These are phyloP conservation scores for Jamesozyma piceae DNA, from an alignment of 805 yeast genomes.

Conservation along the genomic window DNA sequence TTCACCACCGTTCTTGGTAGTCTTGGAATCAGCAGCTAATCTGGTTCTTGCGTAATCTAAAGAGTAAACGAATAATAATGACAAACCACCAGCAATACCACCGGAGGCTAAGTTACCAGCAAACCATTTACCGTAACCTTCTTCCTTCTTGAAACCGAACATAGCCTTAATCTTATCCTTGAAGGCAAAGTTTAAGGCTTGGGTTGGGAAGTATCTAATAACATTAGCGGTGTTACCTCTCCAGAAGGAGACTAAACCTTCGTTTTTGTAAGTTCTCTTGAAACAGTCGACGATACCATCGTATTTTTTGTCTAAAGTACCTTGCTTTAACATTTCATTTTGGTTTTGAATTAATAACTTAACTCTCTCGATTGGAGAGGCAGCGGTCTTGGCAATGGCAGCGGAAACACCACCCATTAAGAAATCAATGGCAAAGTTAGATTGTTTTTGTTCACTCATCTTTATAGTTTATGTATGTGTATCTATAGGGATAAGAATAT, in stretches of 20 bases:
- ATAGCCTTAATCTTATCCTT: constrained; percentile 91
- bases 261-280: constrained; percentile 88
- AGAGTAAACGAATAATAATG: constrained; percentile 39
- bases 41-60: constrained; percentile 98
- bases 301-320: constrained; percentile 80
- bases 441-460: constrained; percentile 25
- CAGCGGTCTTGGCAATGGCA: constrained; percentile 96
- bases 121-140: constrained; percentile 87
- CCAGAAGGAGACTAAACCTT: constrained; percentile 93
- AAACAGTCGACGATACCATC: constrained; percentile 89
- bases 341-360: constrained; percentile 94
- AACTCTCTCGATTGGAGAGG: constrained; percentile 96
- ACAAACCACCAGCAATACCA: constrained; percentile 90
- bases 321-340: constrained; percentile 97
- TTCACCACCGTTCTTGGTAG: constrained; percentile 75
- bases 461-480: not conserved
- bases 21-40: constrained; percentile 96
- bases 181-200: constrained; percentile 97
- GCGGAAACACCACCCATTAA: constrained; percentile 95
- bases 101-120: constrained; percentile 98
- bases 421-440: constrained; percentile 56
- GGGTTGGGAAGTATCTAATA: constrained; percentile 98
- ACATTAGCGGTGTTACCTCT: constrained; percentile 99
- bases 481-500: not conserved
- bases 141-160: constrained; percentile 96